Percentiles rank a stretch among this genome's conserved stretches.
Conservation (phyloP, 352 stramenopile genomes). For the Phytophthora tubulina region DNA sequence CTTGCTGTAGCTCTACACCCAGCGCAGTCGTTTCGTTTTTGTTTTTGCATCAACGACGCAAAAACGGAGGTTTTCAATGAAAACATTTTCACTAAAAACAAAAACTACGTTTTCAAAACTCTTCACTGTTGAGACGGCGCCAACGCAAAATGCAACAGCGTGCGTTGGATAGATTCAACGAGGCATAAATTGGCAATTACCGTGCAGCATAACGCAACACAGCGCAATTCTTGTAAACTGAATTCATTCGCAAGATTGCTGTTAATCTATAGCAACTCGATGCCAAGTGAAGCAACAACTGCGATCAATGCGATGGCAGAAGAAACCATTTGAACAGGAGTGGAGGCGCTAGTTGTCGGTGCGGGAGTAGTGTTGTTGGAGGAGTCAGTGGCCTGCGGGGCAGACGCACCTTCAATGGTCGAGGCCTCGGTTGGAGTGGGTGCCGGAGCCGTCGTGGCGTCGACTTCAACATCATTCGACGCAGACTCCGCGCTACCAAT, state of each 20-base stretch:
- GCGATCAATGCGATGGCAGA: not conserved
- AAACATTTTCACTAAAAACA: too few species aligned
- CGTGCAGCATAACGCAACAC: too few species aligned
- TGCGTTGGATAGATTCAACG: too few species aligned
- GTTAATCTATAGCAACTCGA: conserved; percentile 3
- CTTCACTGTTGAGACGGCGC: not conserved
- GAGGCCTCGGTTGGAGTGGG: conserved; percentile 29
- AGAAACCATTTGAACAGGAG: not conserved
- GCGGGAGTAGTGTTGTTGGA: conserved; percentile 23
- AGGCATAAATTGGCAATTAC: too few species aligned
- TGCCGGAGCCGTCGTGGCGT: conserved; percentile 8
- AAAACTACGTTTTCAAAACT: too few species aligned
- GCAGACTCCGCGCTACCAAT: conserved; percentile 5
- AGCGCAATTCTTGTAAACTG: not conserved
- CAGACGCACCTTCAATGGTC: conserved; percentile 10
- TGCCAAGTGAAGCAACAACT: conserved; percentile 2
- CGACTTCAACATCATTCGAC: conserved; percentile 6
- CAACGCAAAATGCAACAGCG: not conserved
- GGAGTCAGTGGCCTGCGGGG: conserved; percentile 12
- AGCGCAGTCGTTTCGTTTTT: conserved; percentile 31
- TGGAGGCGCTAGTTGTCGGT: conserved; percentile 21
- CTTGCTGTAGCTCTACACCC: not conserved
- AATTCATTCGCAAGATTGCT: not conserved
- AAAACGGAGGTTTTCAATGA: not conserved
- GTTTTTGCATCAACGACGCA: conserved; percentile 7